Base-by-base conservation (phyloP, 768 basidiomycete genomes). In the Clitopilus hobsonii region DNA sequence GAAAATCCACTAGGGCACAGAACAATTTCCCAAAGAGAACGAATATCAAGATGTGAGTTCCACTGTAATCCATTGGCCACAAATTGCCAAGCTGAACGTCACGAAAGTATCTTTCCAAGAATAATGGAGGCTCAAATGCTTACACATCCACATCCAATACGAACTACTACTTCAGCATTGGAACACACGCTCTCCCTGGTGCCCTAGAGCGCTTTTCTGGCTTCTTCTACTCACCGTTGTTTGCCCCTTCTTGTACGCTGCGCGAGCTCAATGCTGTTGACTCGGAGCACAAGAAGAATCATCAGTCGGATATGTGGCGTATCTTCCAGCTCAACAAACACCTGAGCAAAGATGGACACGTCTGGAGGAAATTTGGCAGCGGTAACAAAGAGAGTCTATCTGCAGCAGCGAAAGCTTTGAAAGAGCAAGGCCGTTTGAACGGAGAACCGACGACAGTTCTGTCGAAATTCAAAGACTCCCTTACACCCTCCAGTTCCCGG, bases 251-350 rank as follows among this genome's bases (percentile, higher is more conserved):
- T 3, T 91, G 93, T 65, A 94, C 93, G 0, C 78, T 83, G 24
- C 84, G 94, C 27, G 96, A 99, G 72, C 78, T 97, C 58, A 94
- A 94, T 61, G 96, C 97, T 0, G 95, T 99, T 38, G 89, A 99
- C 67, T 96, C 93, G 0, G 97, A 99, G 68, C 88, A 98, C 77
- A 92, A 93, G 74, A 96, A 97, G 75, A 99, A 98, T 66, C 83
- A 90, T 48, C 95, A 96, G 67, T 74, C 79, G 2, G 94, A 98
- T 65, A 74, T 86, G 64, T 95, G 94, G 90, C 84, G 96, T n/a
- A 84, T 95, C 55, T 98, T 90, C 71, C 96, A 99, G 68, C 71
- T 98, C 23, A 91, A 90, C 70, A 98, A 98, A 69, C 80, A 88
- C 61, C 82, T 96, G 49, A 87, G 85, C 54, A 85, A 83, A 61